phyloP scores from a whole-genome alignment of 1,139 yeast species.

The Candida tropicalis region DNA sequence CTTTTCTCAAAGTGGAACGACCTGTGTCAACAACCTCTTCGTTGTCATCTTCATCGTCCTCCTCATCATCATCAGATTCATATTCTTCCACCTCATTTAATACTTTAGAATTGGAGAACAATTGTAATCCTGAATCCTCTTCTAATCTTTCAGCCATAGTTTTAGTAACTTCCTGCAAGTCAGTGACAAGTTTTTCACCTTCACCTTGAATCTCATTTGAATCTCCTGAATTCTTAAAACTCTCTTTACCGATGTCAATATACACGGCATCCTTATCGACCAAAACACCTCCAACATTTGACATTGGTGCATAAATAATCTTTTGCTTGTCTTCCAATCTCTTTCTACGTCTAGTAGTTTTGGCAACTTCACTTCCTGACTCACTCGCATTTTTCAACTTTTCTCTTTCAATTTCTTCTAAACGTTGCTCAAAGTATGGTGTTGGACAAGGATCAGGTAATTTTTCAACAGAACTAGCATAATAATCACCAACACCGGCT shows the following conservation, averaged over 20 bases:
- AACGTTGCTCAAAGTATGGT: constrained; percentile 83
- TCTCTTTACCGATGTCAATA: constrained; percentile 78
- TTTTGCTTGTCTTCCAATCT: constrained; percentile 93
- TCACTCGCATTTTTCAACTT: constrained; percentile 64
- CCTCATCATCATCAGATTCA: constrained; percentile 36
- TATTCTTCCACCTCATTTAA: constrained; percentile 41
- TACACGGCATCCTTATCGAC: constrained; percentile 97
- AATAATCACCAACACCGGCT: constrained; percentile 93
- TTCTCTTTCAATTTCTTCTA: constrained; percentile 79
- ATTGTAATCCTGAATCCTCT: constrained; percentile 71
- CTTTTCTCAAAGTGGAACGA: constrained; percentile 59
- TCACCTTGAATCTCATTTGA: constrained; percentile 63
- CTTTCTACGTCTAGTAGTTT: constrained; percentile 72
- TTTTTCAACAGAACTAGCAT: constrained; percentile 76
- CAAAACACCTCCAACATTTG: constrained; percentile 96
- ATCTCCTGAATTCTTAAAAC: constrained; percentile 55
- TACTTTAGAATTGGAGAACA: constrained; percentile 64
- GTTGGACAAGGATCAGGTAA: constrained; percentile 99
- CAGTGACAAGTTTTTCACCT: constrained; percentile 78
- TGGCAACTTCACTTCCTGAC: constrained; percentile 56
- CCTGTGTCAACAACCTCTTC: constrained; percentile 44
- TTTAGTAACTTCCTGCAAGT: constrained; percentile 69
- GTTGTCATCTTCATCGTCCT: constrained; percentile 37
- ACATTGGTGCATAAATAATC: constrained; percentile 97
- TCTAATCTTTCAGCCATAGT: constrained; percentile 63